phyloP scores from a whole-genome alignment of 2,329 filamentous ascomycete species.

The Diaporthe ampelina region DNA sequence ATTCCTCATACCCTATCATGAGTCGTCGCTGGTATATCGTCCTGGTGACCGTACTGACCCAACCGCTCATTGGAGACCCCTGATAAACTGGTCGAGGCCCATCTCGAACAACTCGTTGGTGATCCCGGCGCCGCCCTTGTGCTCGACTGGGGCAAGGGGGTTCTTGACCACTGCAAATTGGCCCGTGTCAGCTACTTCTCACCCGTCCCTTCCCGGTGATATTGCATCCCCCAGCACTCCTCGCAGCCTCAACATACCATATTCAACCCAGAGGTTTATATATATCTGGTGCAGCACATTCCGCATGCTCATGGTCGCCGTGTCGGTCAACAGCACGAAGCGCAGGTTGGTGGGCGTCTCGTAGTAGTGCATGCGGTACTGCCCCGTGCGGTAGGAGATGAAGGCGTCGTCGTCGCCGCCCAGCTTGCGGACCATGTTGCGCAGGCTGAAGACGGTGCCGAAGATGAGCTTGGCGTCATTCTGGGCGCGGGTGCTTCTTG shows the following conservation, averaged over 20 bases:
- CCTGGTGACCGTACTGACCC: neutral
- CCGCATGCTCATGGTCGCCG: constrained; percentile 88
- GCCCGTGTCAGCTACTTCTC: constrained; percentile 41
- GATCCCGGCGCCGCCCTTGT: constrained; percentile 77
- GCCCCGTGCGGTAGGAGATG: constrained; percentile 90
- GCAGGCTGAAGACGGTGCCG: constrained; percentile 94
- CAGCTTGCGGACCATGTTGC: constrained; percentile 96
- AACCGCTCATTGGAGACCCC: constrained; percentile 60
- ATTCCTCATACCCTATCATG: too few species aligned
- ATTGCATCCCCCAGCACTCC: neutral
- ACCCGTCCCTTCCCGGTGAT: neutral
- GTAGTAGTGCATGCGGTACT: constrained; percentile 99
- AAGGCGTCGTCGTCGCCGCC: constrained; percentile 96
- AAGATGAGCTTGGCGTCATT: constrained; percentile 98
- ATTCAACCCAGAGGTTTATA: constrained; percentile 98
- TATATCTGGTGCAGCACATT: constrained; percentile 98
- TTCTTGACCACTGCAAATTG: constrained; percentile 74
- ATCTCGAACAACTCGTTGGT: constrained; percentile 80
- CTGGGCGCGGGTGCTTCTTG: constrained; percentile 47
- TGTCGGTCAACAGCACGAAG: constrained; percentile 96
- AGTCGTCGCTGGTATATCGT: neutral
- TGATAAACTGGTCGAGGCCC: constrained; percentile 82
- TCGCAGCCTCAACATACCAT: constrained; percentile 68
- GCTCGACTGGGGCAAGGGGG: constrained; percentile 76
- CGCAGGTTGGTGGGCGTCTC: constrained; percentile 96